Conservation (phyloP, 164 flowering plant species). For the Chloranthus sessilifolius region DNA sequence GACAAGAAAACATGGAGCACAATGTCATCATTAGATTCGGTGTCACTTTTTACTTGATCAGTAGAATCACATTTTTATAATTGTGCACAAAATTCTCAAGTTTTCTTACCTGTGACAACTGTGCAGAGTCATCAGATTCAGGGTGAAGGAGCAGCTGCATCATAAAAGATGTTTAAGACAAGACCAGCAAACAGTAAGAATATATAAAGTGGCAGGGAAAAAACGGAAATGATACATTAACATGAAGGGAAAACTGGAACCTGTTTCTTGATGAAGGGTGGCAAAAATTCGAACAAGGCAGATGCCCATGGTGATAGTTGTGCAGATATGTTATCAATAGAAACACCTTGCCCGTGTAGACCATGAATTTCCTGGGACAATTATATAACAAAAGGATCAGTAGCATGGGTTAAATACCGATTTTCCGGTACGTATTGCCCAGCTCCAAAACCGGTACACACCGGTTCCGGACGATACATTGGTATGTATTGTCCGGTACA, state of each 20-base stretch:
- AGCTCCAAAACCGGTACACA: too few species aligned
- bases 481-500: too few species aligned
- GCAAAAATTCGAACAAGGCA: constrained; percentile 92
- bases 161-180: constrained; percentile 11
- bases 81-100: neutral
- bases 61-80: too few species aligned
- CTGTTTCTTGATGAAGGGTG: constrained; percentile 86
- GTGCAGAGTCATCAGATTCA: constrained; percentile 98
- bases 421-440: too few species aligned
- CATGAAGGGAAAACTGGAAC: constrained; percentile 25
- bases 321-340: constrained; percentile 66
- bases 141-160: constrained; percentile 54
- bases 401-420: too few species aligned
- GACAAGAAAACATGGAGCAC: constrained; percentile 10
- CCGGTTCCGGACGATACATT: too few species aligned
- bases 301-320: constrained; percentile 99
- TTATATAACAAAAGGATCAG: neutral
- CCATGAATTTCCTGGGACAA: constrained; percentile 81
- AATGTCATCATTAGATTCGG: neutral
- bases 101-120: constrained; percentile 76
- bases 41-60: too few species aligned
- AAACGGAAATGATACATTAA: neutral
- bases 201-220: neutral
- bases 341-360: constrained; percentile 72
- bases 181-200: neutral